Conservation (phyloP, 192 early-diverging fungal genomes). For the Phycomyces blakesleeanus region DNA sequence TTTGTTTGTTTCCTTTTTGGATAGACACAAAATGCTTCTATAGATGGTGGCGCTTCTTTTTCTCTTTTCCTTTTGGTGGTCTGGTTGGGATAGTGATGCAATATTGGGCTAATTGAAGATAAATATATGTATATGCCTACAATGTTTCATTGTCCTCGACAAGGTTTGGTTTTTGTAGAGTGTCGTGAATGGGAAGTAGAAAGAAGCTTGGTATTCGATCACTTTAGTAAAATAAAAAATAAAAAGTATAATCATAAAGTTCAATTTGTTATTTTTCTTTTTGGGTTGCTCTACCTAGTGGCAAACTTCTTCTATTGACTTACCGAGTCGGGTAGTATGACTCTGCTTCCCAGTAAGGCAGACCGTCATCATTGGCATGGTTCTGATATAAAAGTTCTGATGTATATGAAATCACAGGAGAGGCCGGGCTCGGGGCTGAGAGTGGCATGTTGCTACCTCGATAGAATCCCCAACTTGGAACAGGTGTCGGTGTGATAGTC, state of each 20-base stretch:
- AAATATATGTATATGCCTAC: background rate
- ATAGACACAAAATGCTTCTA: no score
- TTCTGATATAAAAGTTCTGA: background rate
- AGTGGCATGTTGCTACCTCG: background rate
- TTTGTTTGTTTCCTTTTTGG: no score
- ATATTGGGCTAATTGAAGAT: no score
- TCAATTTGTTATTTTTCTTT: no score
- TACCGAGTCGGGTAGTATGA: background rate
- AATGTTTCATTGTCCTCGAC: background rate
- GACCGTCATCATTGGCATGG: background rate
- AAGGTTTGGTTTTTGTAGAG: background rate
- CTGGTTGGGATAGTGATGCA: no score
- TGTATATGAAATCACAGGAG: background rate
- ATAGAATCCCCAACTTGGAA: background rate
- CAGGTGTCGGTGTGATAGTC: background rate
- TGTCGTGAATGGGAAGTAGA: background rate
- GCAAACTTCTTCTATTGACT: background rate
- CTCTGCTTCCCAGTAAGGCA: background rate
- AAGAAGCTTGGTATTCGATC: slow-evolving; percentile 1
- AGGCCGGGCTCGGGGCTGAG: background rate
- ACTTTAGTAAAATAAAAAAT: background rate
- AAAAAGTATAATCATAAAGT: no score
- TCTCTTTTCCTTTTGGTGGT: no score
- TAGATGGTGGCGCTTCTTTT: no score
- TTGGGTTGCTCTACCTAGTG: background rate